Evolutionary conservation across 768 basidiomycete genomes (phyloP).

Genomic region (Pilatotrama ljubarskyi): DNA sequence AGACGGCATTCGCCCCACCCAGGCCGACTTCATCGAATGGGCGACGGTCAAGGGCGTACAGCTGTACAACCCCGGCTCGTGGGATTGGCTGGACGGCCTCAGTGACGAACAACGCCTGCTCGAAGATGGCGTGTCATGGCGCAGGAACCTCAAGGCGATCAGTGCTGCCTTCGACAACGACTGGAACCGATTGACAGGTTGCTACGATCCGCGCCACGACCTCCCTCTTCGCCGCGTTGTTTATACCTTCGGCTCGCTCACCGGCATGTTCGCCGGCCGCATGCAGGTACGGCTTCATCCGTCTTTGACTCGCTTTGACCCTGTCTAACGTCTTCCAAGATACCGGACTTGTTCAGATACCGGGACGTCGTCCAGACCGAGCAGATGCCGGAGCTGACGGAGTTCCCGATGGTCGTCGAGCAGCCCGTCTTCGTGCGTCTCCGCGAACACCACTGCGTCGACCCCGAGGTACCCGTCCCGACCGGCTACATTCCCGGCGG

Average conservation of each 20-base stretch:
- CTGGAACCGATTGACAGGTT: slow-evolving; percentile 55
- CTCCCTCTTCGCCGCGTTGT: slow-evolving; percentile 34
- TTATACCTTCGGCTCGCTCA: slow-evolving; percentile 53
- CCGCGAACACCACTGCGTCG: slow-evolving; percentile 52
- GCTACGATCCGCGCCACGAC: slow-evolving; percentile 39
- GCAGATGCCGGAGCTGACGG: slow-evolving; percentile 27
- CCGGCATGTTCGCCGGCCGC: slow-evolving; percentile 63
- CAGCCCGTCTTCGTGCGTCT: slow-evolving; percentile 61
- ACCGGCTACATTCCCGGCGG: slow-evolving; percentile 24
- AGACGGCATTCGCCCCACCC: slow-evolving; percentile 43
- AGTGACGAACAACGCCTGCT: slow-evolving; percentile 25
- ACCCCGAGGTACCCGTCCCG: slow-evolving; percentile 38
- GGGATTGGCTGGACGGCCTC: slow-evolving; percentile 30
- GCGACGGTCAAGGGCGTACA: slow-evolving; percentile 38
- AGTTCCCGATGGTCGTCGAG: slow-evolving; percentile 38
- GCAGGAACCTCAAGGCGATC: slow-evolving; percentile 29
- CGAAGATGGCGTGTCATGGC: slow-evolving; percentile 29
- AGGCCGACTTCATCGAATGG: slow-evolving; percentile 57
- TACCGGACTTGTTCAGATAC: slow-evolving; percentile 36
- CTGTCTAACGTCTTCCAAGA: slow-evolving; percentile 24
- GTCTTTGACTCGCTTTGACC: background rate
- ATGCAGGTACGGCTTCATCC: slow-evolving; percentile 48
- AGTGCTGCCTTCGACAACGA: slow-evolving; percentile 55
- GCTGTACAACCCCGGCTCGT: slow-evolving; percentile 27
- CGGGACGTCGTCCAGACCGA: slow-evolving; percentile 29